Evolutionary conservation across 2,329 filamentous ascomycete genomes (phyloP).

Genomic region (Epichloe coenophiala): DNA sequence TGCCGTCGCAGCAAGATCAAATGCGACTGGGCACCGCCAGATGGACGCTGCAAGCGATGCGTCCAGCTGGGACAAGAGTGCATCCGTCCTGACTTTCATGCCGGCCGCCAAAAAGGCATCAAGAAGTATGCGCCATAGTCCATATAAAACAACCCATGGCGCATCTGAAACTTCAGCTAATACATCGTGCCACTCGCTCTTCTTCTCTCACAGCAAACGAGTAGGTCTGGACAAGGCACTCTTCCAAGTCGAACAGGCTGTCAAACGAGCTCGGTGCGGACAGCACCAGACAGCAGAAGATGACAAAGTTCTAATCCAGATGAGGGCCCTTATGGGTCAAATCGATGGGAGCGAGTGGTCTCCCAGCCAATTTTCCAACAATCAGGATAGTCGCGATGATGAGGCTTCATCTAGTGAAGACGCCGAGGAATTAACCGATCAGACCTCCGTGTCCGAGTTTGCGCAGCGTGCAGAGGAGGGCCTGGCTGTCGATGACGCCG

Average conservation of each 20-base stretch:
- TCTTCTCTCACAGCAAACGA: constrained; percentile 43
- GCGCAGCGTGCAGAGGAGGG: constrained; percentile 29
- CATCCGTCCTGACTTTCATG: constrained; percentile 57
- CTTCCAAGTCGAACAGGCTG: constrained; percentile 58
- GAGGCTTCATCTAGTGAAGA: constrained; percentile 18
- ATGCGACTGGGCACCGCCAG: constrained; percentile 42
- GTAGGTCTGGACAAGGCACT: constrained; percentile 65
- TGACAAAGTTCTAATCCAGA: constrained; percentile 29
- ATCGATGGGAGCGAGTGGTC: constrained; percentile 9
- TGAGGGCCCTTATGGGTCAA: constrained; percentile 26
- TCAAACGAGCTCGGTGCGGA: constrained; percentile 39
- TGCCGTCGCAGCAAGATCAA: constrained; percentile 57
- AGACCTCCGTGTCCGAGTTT: constrained; percentile 14
- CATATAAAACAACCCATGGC: no score
- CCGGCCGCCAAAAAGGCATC: constrained; percentile 61
- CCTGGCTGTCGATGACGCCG: constrained; percentile 55
- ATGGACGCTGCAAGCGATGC: constrained; percentile 47
- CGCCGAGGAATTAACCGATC: constrained; percentile 17
- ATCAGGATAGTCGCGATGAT: constrained; percentile 17
- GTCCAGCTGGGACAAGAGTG: constrained; percentile 45
- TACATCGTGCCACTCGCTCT: no score
- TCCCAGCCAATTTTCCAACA: constrained; percentile 1
- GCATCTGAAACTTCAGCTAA: neutral
- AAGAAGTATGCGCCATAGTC: constrained; percentile 45
- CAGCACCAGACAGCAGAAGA: constrained; percentile 28